Evolutionary conservation across 768 basidiomycete genomes (phyloP).

Genomic region (Boletus pseudo-olivaceus): DNA sequence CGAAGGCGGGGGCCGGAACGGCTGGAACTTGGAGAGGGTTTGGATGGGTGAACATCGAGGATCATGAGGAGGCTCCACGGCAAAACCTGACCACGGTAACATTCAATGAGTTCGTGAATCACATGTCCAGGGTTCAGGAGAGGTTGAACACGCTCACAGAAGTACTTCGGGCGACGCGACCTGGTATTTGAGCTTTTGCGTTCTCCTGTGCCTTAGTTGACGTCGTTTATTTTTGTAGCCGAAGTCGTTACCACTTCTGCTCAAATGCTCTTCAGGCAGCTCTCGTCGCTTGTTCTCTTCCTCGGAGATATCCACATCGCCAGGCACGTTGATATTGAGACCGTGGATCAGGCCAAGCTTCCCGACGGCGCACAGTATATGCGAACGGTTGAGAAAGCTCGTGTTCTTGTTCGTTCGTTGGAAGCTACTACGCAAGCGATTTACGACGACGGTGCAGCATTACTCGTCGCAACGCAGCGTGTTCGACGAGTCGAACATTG

Average conservation of each 20-base stretch:
- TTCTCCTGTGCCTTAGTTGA: background rate
- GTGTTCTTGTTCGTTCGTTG: constrained; percentile 43
- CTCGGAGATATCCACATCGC: constrained; percentile 51
- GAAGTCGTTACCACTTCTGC: constrained; percentile 25
- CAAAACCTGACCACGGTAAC: constrained; percentile 27
- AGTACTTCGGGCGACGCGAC: constrained; percentile 14
- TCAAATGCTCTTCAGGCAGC: constrained; percentile 33
- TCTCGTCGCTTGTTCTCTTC: constrained; percentile 40
- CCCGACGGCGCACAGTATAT: constrained; percentile 37
- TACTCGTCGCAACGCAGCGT: constrained; percentile 41
- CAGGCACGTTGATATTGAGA: constrained; percentile 49
- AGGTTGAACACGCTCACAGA: constrained; percentile 21
- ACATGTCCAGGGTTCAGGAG: constrained; percentile 28
- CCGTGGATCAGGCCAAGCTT: constrained; percentile 31
- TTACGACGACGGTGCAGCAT: constrained; percentile 43
- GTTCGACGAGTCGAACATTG: constrained; percentile 26
- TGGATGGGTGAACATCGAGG: constrained; percentile 43
- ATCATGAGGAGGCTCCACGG: constrained; percentile 30
- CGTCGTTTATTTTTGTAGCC: constrained; percentile 9
- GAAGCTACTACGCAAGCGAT: constrained; percentile 49
- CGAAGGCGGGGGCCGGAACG: constrained; percentile 46
- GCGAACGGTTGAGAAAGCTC: constrained; percentile 44
- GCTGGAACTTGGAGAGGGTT: constrained; percentile 54
- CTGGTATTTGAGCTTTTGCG: constrained; percentile 15
- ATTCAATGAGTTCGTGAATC: constrained; percentile 33